These are phyloP conservation scores for Sporothrix pseudoabietina DNA, from an alignment of 2,329 filamentous ascomycete species.

Conservation along the genomic window DNA sequence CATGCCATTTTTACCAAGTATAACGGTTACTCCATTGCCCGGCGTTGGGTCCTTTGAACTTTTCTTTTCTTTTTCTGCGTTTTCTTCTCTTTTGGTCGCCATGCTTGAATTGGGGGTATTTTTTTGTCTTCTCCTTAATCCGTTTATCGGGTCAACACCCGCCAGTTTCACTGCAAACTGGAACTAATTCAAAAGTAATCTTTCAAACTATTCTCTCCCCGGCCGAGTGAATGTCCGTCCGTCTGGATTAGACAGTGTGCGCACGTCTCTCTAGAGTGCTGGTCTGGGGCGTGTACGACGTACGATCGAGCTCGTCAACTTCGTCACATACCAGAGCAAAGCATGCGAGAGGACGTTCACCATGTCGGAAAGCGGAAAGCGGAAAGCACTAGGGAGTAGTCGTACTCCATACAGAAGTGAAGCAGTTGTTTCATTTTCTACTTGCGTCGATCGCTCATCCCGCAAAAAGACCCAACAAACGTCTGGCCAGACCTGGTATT, in stretches of 20 bases:
- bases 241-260: not conserved
- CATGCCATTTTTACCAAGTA: not conserved
- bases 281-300: not conserved
- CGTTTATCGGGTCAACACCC: not conserved
- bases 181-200: not conserved
- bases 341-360: not conserved
- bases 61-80: not conserved
- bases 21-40: constrained; percentile 16
- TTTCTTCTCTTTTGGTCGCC: not conserved
- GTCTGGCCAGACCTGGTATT: not conserved
- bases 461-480: not conserved
- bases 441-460: not conserved
- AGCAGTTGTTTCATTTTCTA: not conserved
- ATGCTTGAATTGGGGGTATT: not conserved
- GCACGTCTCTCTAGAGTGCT: not conserved
- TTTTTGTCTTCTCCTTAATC: not conserved
- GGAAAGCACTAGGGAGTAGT: too few relatives aligned
- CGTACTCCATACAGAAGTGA: not conserved
- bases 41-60: constrained; percentile 6
- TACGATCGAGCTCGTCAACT: not conserved
- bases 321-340: not conserved
- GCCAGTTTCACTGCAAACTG: not conserved
- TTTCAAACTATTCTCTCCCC: not conserved
- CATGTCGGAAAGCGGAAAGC: not conserved
- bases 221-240: not conserved